These are phyloP conservation scores for Sphagnum tenellum DNA, from an alignment of 225 moss, liverwort and hornwort genomes.

Conservation along the genomic window DNA sequence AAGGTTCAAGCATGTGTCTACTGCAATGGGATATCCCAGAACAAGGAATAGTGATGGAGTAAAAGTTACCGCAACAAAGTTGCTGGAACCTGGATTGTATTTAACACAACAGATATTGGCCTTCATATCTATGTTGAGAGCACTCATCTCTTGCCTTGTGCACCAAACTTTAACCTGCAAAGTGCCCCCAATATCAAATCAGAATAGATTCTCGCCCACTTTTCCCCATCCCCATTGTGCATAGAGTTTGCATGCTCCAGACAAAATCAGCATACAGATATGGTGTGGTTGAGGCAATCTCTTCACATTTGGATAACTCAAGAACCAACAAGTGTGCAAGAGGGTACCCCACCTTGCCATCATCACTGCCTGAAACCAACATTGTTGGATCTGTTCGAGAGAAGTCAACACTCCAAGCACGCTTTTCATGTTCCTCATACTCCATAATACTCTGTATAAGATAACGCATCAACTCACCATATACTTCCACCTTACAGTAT, in stretches of 20 bases:
- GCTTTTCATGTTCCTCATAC: conserved; percentile 98
- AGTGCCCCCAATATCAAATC: background rate
- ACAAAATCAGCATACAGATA: too few relatives aligned
- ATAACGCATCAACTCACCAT: too few relatives aligned
- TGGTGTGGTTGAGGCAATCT: too few relatives aligned
- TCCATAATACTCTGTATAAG: conserved; percentile 63
- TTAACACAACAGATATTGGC: conserved; percentile 95
- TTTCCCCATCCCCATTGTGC: too few relatives aligned
- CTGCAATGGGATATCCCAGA: too few relatives aligned
- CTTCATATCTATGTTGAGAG: conserved; percentile 80
- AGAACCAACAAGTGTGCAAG: background rate
- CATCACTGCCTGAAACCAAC: conserved; percentile 85
- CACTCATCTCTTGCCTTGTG: conserved; percentile 67
- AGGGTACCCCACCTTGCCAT: conserved; percentile 60
- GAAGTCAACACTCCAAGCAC: conserved; percentile 93
- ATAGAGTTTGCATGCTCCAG: background rate
- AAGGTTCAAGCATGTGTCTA: too few relatives aligned
- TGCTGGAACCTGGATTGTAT: conserved; percentile 85
- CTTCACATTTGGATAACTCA: background rate
- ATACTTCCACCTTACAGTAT: too few relatives aligned
- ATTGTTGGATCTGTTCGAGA: conserved; percentile 62
- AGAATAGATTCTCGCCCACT: too few relatives aligned
- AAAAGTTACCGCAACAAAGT: conserved; percentile 63
- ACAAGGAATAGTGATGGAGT: too few relatives aligned
- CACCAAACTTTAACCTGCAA: conserved; percentile 83